These are phyloP conservation scores for Geotrichum macrosporum DNA, from an alignment of 1,139 yeast species.

Conservation along the genomic window DNA sequence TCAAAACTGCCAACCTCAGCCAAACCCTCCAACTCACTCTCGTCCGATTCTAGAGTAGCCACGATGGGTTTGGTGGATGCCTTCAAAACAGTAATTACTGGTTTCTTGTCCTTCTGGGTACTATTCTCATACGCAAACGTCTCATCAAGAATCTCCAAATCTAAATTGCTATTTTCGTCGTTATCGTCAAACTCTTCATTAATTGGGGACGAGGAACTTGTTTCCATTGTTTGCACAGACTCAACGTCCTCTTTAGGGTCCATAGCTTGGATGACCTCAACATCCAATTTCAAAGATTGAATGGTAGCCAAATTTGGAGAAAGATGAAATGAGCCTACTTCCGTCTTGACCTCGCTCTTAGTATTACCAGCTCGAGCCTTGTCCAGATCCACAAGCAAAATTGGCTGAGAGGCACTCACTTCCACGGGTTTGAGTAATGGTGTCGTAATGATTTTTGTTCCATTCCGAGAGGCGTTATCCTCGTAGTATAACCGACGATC, in stretches of 20 bases:
- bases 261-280: background rate
- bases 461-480: conserved; percentile 26
- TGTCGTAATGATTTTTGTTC: conserved; percentile 15
- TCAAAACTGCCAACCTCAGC: conserved; percentile 5
- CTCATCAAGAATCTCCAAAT: too few relatives aligned
- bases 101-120: too few relatives aligned
- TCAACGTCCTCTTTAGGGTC: background rate
- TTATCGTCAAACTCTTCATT: too few relatives aligned
- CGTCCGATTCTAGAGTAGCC: conserved; percentile 5
- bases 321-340: conserved; percentile 6
- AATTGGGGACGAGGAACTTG: too few relatives aligned
- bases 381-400: background rate
- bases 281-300: conserved; percentile 4
- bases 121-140: too few relatives aligned
- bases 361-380: too few relatives aligned
- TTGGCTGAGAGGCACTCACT: background rate
- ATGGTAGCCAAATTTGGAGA: conserved; percentile 5
- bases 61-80: too few relatives aligned
- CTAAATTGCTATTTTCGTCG: too few relatives aligned
- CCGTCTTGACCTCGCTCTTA: background rate
- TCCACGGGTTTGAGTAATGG: background rate
- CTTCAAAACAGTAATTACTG: too few relatives aligned
- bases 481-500: conserved; percentile 21
- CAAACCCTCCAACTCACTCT: background rate
- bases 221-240: background rate